Evolutionary conservation across 2,329 filamentous ascomycete species (phyloP), one percentile per base, ranked within the genome.

Genomic region (Apiospora phragmitis): DNA sequence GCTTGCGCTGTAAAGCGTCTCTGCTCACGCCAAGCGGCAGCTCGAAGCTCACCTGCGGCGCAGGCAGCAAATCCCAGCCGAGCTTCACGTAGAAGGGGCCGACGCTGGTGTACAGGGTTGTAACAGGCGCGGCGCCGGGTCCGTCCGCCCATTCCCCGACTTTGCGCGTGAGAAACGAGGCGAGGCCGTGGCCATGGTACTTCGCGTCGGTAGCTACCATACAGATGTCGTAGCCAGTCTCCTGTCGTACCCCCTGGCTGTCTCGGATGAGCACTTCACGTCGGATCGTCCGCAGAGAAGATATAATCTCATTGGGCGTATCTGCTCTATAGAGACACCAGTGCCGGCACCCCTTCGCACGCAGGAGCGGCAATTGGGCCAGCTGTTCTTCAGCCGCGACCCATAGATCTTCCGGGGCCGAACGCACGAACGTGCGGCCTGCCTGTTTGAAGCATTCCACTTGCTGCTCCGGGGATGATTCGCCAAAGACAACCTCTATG

Each of bases 21-120:
- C 6, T 43, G 65, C 38, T 42, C 24, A 45, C n/a, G 7, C n/a
- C 65, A 9, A 14, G 8, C 38, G 65, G 65, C 14, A 67, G n/a
- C n/a, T 42, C n/a, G 26, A 43, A 67, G 65, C 65, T 67, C 12
- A 67, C 65, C 18, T 67, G 65, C 65, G 65, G 65, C 65, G 65
- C 42, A 24, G 65, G 65, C 12, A 67, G 41, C 38, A 67, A 29
- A 4, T 67, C 65, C 65, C 65, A 67, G 65, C 65, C 65, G 14
- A 45, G 24, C 38, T 26, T 43, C 14, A 67, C 65, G 41, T 67
- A 67, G 26, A 67, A 67, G 4, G 41, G 14, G n/a, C 65, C 65
- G 38, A 67, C 38, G 41, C 12, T 24, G 14, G 38, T 43, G 41
- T 67, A 67, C 14, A 67, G 65, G 24, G 42, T 45, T 26, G 65